A percentile compares a stretch with the other conserved stretches of the same genome.
Conservation (phyloP, 2,329 filamentous ascomycete species). For the Fusarium acutatum region DNA sequence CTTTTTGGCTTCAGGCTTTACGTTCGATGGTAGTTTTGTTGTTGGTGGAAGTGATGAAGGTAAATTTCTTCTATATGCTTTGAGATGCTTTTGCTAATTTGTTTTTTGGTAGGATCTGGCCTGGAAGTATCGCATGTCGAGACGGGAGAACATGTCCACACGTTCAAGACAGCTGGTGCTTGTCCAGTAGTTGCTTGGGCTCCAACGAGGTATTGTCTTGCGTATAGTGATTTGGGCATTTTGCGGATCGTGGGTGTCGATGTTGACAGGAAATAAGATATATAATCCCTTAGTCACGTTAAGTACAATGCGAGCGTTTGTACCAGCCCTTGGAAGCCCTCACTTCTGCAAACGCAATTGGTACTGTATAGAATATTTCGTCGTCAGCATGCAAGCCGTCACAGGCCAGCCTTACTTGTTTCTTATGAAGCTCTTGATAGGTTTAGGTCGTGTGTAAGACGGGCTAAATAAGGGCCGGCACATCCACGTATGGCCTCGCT, state of each 20-base stretch:
- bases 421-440: neutral
- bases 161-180: conserved; percentile 71
- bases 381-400: neutral
- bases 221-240: conserved; percentile 74
- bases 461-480: conserved; percentile 34
- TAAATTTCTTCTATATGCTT: conserved; percentile 25
- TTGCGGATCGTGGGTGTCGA: conserved; percentile 74
- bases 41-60: conserved; percentile 79
- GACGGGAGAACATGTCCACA: conserved; percentile 76
- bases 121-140: conserved; percentile 77
- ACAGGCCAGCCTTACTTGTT: neutral
- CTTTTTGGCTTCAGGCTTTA: conserved; percentile 65
- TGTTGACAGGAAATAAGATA: conserved; percentile 50
- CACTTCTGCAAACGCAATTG: neutral
- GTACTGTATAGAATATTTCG: neutral
- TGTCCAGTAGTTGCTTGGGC: conserved; percentile 79
- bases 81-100: neutral
- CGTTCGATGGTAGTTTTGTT: conserved; percentile 79
- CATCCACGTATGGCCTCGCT: neutral
- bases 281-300: neutral
- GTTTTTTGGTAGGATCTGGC: conserved; percentile 57
- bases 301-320: neutral
- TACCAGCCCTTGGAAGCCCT: neutral
- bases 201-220: conserved; percentile 76
- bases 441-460: conserved; percentile 33